These are phyloP conservation scores for Cyclotella cryptica DNA, from an alignment of 108 stramenopile species.

Conservation along the genomic window DNA sequence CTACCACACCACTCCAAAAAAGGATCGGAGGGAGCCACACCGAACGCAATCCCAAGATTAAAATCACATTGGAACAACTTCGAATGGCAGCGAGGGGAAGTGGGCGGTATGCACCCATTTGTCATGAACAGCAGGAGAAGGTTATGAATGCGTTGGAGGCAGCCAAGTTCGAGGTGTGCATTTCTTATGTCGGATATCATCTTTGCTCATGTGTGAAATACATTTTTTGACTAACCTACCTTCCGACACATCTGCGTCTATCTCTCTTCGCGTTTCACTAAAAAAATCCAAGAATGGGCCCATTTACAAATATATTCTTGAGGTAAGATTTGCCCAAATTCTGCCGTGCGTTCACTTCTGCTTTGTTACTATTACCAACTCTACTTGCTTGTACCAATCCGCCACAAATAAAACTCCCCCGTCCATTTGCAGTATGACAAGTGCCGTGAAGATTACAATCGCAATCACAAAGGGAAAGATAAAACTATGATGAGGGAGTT, in stretches of 20 bases:
- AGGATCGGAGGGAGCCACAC: not conserved
- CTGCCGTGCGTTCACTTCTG: not conserved
- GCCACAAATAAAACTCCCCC: no score
- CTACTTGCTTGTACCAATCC: not conserved
- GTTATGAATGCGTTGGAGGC: slow-evolving; percentile 79
- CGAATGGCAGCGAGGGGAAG: slow-evolving; percentile 74
- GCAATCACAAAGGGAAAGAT: slow-evolving; percentile 45
- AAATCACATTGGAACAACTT: slow-evolving; percentile 79
- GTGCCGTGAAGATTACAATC: slow-evolving; percentile 43
- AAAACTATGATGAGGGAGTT: slow-evolving; percentile 33
- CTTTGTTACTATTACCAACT: slow-evolving; percentile 4
- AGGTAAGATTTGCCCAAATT: slow-evolving; percentile 49
- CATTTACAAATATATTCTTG: slow-evolving; percentile 84
- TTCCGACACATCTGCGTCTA: not conserved
- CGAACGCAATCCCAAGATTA: slow-evolving; percentile 50
- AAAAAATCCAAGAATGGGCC: slow-evolving; percentile 46
- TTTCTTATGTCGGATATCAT: not conserved
- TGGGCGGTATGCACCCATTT: slow-evolving; percentile 49
- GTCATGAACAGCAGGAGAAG: slow-evolving; percentile 75
- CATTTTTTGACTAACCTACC: not conserved
- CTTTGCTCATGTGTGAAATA: not conserved
- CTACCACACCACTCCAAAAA: not conserved
- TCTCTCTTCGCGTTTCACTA: slow-evolving; percentile 1
- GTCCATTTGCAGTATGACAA: slow-evolving; percentile 29
- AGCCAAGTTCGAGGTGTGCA: slow-evolving; percentile 60